Evolutionary conservation across 1,284 basidiomycete genomes (phyloP).

Genomic region (Kwoniella shivajii): DNA sequence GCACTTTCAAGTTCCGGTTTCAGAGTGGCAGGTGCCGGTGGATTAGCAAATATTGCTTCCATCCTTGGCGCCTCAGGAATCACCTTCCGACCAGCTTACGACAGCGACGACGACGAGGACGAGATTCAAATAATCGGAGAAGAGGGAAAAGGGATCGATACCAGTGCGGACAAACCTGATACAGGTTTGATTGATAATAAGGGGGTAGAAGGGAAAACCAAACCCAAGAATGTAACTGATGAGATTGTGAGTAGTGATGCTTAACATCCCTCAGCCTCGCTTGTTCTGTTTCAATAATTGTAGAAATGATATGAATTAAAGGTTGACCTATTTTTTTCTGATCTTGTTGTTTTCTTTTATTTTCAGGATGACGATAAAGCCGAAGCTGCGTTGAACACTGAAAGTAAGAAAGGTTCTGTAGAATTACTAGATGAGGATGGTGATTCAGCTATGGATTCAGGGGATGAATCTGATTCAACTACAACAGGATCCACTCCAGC

Average conservation of each 20-base stretch:
- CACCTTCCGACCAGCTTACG: conserved; percentile 42
- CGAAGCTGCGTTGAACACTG: conserved; percentile 12
- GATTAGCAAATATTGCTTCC: conserved; percentile 50
- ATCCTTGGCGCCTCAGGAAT: conserved; percentile 50
- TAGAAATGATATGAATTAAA: no score
- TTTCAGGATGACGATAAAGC: conserved; percentile 16
- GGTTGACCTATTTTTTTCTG: not conserved
- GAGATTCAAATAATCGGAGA: conserved; percentile 35
- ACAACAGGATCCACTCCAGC: conserved; percentile 57
- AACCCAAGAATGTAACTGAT: conserved; percentile 32
- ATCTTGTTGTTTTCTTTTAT: not conserved
- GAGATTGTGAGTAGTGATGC: conserved; percentile 27
- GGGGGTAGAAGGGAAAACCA: conserved; percentile 25
- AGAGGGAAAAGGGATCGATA: conserved; percentile 9
- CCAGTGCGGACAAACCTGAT: conserved; percentile 12
- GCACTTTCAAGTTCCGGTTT: conserved; percentile 37
- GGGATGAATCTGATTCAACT: conserved; percentile 62
- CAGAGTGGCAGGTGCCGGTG: conserved; percentile 45
- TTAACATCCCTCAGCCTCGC: not conserved
- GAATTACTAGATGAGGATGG: conserved; percentile 56
- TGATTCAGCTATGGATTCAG: conserved; percentile 61
- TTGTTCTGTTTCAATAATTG: not conserved
- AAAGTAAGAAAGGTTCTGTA: conserved; percentile 28
- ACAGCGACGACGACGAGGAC: conserved; percentile 46
- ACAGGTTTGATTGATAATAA: conserved; percentile 27